Evolutionary conservation across 2,329 filamentous ascomycete genomes (phyloP), one percentile per base, ranked within the genome.

Genomic region (Alternaria burnsii): DNA sequence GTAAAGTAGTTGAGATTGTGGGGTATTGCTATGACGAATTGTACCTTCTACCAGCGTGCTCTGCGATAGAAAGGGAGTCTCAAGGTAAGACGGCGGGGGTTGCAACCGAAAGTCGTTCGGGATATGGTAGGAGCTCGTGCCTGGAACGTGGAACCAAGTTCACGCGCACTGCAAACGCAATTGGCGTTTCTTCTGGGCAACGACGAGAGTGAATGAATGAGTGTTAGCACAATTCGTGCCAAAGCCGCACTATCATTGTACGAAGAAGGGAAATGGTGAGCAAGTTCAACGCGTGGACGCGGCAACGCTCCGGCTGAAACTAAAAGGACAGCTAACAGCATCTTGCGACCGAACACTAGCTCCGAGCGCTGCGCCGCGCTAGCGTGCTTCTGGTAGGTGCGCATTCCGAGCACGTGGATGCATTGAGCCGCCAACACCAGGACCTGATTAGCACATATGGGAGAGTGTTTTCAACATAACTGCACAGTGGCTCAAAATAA

Each of bases 301-400:
- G 71, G 66, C 63, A 65, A 59, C 62, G 61, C 53, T 55, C 69
- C 65, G 73, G 71, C 71, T 71, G 67, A 41, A 42, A 54, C 57
- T 71, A 72, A 70, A 70, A 74, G 73, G 73, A 74, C 72, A 76
- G 62, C 68, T 73, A 71, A 26, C 24, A 26, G 24, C 11, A 11
- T 11, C 0, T 11, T 72, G 69, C 69, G 66, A 69, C 71, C 42
- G 58, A 57, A 24, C 36, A 43, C 53, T 60, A 69, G 66, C 66
- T 66, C 63, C 55, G 55, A 50, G 43, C 42, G 44, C 36, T 61
- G 51, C 59, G 53, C 58, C 48, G 43, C 66, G 63, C 66, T 67
- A 71, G 60, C 50, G 57, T 61, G 50, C 50, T 69, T 63, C 56
- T 8, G 59, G 55, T 52, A 59, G 51, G 48, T 50, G 30, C 60